phyloP scores from a whole-genome alignment of 148 eudicot species.

The Pouteria glomerata region DNA sequence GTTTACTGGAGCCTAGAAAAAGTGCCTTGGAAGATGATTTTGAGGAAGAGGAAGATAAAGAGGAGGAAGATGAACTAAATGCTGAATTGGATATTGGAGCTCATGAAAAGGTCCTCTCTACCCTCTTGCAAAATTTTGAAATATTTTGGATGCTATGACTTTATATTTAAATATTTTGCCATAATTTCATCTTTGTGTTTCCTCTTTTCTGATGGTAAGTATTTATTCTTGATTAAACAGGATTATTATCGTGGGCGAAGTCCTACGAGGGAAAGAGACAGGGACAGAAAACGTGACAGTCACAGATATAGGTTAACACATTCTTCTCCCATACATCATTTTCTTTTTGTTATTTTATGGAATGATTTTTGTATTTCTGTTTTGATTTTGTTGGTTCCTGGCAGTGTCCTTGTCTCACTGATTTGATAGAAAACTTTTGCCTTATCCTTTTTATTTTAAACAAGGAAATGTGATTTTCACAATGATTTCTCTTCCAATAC shows the following conservation, averaged over 20 bases:
- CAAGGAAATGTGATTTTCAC: neutral
- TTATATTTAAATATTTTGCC: neutral
- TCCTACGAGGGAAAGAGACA: conserved; percentile 75
- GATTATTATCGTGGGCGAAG: conserved; percentile 77
- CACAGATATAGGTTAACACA: conserved; percentile 73
- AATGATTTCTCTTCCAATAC: neutral
- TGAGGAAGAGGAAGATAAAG: conserved; percentile 95
- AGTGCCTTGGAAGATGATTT: conserved; percentile 95
- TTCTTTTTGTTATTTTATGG: neutral
- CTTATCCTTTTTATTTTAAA: neutral
- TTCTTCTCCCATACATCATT: neutral
- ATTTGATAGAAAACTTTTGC: neutral
- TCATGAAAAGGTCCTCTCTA: conserved; percentile 57
- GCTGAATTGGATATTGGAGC: conserved; percentile 61
- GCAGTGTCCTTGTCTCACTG: neutral
- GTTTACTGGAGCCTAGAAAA: conserved; percentile 71
- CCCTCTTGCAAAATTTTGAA: neutral
- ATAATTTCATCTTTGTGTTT: neutral
- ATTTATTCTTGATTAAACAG: conserved; percentile 27
- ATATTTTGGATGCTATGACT: neutral
- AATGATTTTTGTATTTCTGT: neutral
- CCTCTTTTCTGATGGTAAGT: neutral
- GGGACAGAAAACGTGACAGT: conserved; percentile 85
- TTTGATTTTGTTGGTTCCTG: neutral
- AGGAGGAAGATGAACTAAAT: conserved; percentile 65